Evolutionary conservation across 2,329 filamentous ascomycete species (phyloP).

Genomic region (Aphanocladium album): DNA sequence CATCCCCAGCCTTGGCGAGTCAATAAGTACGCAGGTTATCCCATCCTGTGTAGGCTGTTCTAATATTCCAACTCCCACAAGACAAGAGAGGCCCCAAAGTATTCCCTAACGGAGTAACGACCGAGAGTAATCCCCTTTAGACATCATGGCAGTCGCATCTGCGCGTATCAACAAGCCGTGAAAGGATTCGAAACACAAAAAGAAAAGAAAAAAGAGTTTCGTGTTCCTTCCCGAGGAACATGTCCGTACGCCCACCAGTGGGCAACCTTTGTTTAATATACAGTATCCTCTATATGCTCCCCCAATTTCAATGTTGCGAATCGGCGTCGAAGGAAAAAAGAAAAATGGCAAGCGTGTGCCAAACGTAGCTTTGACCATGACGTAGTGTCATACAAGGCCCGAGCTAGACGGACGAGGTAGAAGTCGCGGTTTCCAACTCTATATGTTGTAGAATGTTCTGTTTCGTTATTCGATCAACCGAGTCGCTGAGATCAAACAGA

Average conservation of each 20-base stretch:
- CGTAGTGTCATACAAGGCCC: background rate
- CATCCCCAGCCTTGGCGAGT: background rate
- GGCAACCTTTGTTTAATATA: constrained; percentile 5
- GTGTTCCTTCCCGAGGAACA: constrained; percentile 8
- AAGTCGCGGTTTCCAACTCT: background rate
- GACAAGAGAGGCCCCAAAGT: background rate
- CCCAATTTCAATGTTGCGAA: background rate
- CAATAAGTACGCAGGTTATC: background rate
- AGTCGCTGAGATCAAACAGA: constrained; percentile 33
- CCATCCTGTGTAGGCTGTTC: background rate
- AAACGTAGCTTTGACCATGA: background rate
- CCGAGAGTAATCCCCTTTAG: background rate
- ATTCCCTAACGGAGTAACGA: background rate
- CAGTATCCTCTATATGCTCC: constrained; percentile 10
- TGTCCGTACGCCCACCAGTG: constrained; percentile 8
- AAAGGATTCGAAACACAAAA: background rate
- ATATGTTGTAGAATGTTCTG: background rate
- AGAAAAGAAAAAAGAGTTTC: background rate
- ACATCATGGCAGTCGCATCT: background rate
- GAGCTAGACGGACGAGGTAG: background rate
- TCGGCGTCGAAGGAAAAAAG: background rate
- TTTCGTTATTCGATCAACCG: background rate
- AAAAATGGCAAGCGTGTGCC: background rate
- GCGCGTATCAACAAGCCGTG: background rate
- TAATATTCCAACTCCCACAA: constrained; percentile 3